Evolutionary conservation across 2,329 filamentous ascomycete species (phyloP).

Genomic region (Ophiostoma montium): DNA sequence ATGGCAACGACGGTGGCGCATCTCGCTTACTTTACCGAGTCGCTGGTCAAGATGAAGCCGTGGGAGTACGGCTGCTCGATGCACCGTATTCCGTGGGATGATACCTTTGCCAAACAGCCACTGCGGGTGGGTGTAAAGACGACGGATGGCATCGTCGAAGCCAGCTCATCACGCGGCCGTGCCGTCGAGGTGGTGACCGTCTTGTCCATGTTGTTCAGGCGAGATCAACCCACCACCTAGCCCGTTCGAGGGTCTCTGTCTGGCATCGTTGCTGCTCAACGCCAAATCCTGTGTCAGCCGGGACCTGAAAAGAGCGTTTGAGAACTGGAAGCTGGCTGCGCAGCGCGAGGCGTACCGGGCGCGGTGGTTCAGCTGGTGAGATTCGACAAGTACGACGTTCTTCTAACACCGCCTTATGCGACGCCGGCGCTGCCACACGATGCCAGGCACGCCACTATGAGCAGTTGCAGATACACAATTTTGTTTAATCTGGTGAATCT

Average conservation of each 20-base stretch:
- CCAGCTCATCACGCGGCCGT: slow-evolving; percentile 43
- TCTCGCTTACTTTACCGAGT: slow-evolving; percentile 37
- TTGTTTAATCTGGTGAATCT: slow-evolving; percentile 66
- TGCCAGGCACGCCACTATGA: slow-evolving; percentile 73
- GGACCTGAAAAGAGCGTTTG: slow-evolving; percentile 56
- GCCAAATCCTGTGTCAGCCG: slow-evolving; percentile 74
- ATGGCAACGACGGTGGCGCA: slow-evolving; percentile 37
- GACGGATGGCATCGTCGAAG: slow-evolving; percentile 33
- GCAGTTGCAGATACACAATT: slow-evolving; percentile 85
- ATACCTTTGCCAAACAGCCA: slow-evolving; percentile 31
- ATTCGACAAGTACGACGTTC: slow-evolving; percentile 56
- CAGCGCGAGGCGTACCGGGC: slow-evolving; percentile 65
- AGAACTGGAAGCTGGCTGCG: slow-evolving; percentile 72
- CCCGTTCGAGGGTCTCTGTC: slow-evolving; percentile 59
- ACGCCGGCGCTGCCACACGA: slow-evolving; percentile 79
- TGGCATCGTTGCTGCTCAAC: slow-evolving; percentile 71
- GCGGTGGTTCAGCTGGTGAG: slow-evolving; percentile 78
- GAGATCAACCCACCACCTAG: slow-evolving; percentile 29
- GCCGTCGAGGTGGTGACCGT: slow-evolving; percentile 48
- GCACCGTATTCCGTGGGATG: slow-evolving; percentile 67
- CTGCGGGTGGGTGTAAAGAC: slow-evolving; percentile 41
- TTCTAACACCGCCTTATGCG: slow-evolving; percentile 76
- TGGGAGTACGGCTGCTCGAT: slow-evolving; percentile 69
- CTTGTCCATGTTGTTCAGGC: no score
- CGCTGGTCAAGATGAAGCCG: slow-evolving; percentile 42